Conservation (phyloP, 192 early-diverging fungal genomes). For the Backusella morwellensis region DNA sequence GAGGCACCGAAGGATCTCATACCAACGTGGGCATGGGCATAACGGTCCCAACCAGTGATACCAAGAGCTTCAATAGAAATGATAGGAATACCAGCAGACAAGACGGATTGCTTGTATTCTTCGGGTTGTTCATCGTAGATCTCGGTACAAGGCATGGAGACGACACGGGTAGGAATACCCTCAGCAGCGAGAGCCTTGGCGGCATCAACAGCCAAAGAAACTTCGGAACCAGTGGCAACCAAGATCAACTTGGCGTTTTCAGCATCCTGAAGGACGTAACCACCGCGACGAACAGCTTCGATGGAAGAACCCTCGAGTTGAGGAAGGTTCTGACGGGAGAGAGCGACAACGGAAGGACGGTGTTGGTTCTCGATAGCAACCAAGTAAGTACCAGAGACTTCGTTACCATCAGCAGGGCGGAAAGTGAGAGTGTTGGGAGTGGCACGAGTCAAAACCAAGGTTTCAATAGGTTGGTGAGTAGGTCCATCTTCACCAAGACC, state of each 20-base stretch:
- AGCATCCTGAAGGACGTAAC: conserved; percentile 74
- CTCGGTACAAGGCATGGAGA: conserved; percentile 92
- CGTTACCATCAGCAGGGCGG: conserved; percentile 95
- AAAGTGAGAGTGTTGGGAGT: conserved; percentile 86
- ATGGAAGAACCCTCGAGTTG: conserved; percentile 83
- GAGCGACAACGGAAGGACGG: conserved; percentile 80
- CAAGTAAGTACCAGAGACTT: conserved; percentile 86
- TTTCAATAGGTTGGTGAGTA: conserved; percentile 98
- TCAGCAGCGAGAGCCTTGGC: conserved; percentile 69
- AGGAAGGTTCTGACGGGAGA: conserved; percentile 94
- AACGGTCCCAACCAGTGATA: conserved; percentile 89
- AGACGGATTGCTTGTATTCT: conserved; percentile 81
- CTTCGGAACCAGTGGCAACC: conserved; percentile 90
- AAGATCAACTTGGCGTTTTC: conserved; percentile 65
- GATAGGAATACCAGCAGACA: conserved; percentile 76
- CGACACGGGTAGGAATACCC: conserved; percentile 71
- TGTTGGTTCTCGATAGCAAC: conserved; percentile 68
- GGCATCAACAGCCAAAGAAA: conserved; percentile 82
- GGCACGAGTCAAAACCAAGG: conserved; percentile 83
- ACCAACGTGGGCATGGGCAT: conserved; percentile 87
- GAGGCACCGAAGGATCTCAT: conserved; percentile 91
- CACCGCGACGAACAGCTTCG: conserved; percentile 83
- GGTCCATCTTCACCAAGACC: conserved; percentile 98
- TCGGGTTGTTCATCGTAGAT: conserved; percentile 84
- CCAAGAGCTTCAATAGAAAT: conserved; percentile 87